Base-by-base conservation (phyloP, 306 rosid species). In the Benincasa hispida region DNA sequence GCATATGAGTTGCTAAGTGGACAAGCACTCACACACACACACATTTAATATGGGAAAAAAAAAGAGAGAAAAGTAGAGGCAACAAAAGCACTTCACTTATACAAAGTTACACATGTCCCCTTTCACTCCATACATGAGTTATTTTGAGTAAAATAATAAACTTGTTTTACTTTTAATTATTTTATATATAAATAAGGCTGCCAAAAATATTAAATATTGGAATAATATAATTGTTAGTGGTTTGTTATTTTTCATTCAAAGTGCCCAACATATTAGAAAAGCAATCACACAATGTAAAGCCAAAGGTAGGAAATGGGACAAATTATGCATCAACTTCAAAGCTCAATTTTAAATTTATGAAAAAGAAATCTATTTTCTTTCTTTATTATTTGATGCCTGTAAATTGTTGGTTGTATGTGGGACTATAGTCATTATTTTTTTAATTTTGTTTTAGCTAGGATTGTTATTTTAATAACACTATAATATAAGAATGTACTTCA, bases 41-140 rank as follows among this genome's bases (percentile, higher is more conserved):
- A 41, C 51, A 69, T 25, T 24, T 45, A 25, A 69, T 69, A 69
- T 42, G 37, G 56, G 1, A 15, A 45, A 15, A 45, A 11, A 28
- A 3, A 59, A 60, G 15, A n/a, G n/a, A n/a, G 13, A 68, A 68
- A 22, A 69, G 57, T 41, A 50, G 55, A 69, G 57, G 24, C 75
- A 69, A 25, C 57, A 69, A 69, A 69, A 69, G 75, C 57, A 69
- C 57, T 69, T 22, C 75, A 45, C 57, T 69, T 2, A 25, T 45
- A 14, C 55, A 69, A 37, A 69, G 21, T 42, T 14, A 45, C 75
- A 69, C 75, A 69, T 69, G 75, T 69, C 75, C 75, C 75, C 57
- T 47, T 30, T 45, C 57, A 69, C 55, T 42, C 75, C 75, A 69
- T 69, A 69, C 75, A 69, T 25, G 5, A 69, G 17, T 5, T 41